Evolutionary conservation across 805 yeast genomes (phyloP).

Genomic region (Barnettozyma siamensis): DNA sequence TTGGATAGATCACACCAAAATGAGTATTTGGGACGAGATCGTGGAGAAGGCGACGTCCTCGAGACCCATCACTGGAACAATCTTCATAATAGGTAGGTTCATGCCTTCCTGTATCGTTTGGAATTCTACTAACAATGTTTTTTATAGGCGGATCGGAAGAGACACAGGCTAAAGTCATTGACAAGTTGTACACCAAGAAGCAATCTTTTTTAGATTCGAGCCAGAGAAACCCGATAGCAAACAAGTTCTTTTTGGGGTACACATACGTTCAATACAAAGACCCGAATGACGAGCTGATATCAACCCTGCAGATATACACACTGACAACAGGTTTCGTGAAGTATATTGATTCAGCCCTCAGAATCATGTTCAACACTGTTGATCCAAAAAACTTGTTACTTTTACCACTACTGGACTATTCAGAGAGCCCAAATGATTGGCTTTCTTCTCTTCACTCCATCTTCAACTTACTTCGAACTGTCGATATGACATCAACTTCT

Average conservation of each 20-base stretch:
- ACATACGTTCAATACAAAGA: slow-evolving; percentile 18
- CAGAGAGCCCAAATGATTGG: slow-evolving; percentile 14
- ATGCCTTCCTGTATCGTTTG: background rate
- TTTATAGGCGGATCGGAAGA: slow-evolving; percentile 14
- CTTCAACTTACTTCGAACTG: background rate
- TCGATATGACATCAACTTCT: background rate
- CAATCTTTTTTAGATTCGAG: slow-evolving; percentile 5
- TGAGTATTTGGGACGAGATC: slow-evolving; percentile 17
- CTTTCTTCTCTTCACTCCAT: background rate
- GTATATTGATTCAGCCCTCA: background rate
- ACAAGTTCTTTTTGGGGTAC: slow-evolving; percentile 16
- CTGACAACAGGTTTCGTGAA: slow-evolving; percentile 4
- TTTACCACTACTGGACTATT: slow-evolving; percentile 16
- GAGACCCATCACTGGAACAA: slow-evolving; percentile 1
- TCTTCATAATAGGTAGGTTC: slow-evolving; percentile 9
- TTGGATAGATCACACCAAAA: slow-evolving; percentile 1
- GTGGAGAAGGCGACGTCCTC: slow-evolving; percentile 5
- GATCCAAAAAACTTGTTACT: slow-evolving; percentile 6
- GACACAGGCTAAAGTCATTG: slow-evolving; percentile 12
- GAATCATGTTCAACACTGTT: background rate
- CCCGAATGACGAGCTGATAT: slow-evolving; percentile 10
- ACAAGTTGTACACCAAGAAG: slow-evolving; percentile 6
- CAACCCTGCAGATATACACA: slow-evolving; percentile 18
- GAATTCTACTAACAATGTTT: background rate
- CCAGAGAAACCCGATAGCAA: slow-evolving; percentile 9